Conservation (phyloP, 192 early-diverging fungal species). For the Rhizoclosmatium sp. region DNA sequence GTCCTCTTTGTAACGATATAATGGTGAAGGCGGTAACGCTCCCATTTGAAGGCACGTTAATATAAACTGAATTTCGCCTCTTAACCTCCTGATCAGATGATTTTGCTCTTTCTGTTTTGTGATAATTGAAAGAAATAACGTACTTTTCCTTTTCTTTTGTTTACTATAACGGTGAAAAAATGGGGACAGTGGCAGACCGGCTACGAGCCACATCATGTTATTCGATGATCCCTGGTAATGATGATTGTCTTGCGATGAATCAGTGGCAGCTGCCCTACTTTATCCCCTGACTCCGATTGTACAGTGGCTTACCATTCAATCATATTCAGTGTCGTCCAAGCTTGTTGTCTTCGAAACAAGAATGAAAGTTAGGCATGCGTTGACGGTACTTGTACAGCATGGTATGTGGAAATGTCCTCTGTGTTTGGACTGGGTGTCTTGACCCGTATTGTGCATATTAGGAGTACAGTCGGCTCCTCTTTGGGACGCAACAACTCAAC, state of each 20-base stretch:
- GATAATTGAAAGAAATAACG: no score
- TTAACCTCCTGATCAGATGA: background rate
- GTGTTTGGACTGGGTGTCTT: background rate
- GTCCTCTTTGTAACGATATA: slow-evolving; percentile 92
- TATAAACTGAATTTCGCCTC: background rate
- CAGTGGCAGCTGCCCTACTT: background rate
- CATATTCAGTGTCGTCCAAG: slow-evolving; percentile 73
- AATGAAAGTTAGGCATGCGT: slow-evolving; percentile 89
- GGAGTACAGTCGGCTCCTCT: slow-evolving; percentile 93
- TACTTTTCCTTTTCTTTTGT: no score
- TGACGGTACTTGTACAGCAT: slow-evolving; percentile 92
- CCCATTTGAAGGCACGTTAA: slow-evolving; percentile 68
- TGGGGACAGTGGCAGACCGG: slow-evolving; percentile 16
- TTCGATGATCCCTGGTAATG: slow-evolving; percentile 31
- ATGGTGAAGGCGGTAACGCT: slow-evolving; percentile 91
- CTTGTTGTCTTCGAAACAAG: slow-evolving; percentile 91
- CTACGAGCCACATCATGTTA: slow-evolving; percentile 29
- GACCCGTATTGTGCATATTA: slow-evolving; percentile 40
- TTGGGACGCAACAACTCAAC: slow-evolving; percentile 80
- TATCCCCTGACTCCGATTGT: background rate
- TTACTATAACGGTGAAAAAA: background rate
- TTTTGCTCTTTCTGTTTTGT: slow-evolving; percentile 1
- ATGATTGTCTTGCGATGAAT: background rate
- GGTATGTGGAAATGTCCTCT: slow-evolving; percentile 60
- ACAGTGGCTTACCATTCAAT: background rate